Conservation (phyloP, 495 filamentous ascomycete species). For the Antarctomyces pellizariae region DNA sequence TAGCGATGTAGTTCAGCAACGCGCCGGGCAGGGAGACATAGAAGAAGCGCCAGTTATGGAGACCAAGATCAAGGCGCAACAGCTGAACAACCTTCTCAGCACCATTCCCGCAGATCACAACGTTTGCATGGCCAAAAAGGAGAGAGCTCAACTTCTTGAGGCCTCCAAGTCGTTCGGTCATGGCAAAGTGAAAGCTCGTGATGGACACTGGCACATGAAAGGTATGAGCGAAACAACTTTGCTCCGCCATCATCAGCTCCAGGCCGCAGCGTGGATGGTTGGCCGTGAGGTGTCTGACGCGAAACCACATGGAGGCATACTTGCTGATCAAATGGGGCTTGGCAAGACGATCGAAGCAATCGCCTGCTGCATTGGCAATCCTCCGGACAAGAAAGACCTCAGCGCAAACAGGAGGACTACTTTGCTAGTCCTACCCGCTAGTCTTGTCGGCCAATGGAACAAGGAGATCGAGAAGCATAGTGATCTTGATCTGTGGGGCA, state of each 20-base stretch:
- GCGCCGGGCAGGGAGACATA: slow-evolving; percentile 5
- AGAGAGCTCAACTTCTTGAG: slow-evolving; percentile 9
- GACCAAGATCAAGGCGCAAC: slow-evolving; percentile 5
- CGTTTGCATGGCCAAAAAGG: background rate
- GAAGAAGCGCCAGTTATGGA: slow-evolving; percentile 3
- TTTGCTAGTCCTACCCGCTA: slow-evolving; percentile 28
- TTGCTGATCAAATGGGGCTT: slow-evolving; percentile 38
- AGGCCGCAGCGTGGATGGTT: slow-evolving; percentile 33
- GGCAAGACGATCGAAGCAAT: slow-evolving; percentile 34
- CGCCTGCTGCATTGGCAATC: slow-evolving; percentile 26
- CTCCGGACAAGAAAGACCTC: slow-evolving; percentile 7
- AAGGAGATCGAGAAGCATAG: slow-evolving; percentile 20
- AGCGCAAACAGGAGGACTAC: slow-evolving; percentile 9
- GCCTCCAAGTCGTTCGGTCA: slow-evolving; percentile 20
- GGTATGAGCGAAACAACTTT: slow-evolving; percentile 24
- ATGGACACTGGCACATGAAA: slow-evolving; percentile 23
- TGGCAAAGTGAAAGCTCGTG: slow-evolving; percentile 12
- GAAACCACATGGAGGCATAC: slow-evolving; percentile 26
- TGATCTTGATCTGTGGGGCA: slow-evolving; percentile 4
- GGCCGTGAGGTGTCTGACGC: slow-evolving; percentile 21
- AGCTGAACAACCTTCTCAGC: slow-evolving; percentile 6
- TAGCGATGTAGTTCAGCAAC: slow-evolving; percentile 8
- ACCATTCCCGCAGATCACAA: slow-evolving; percentile 6
- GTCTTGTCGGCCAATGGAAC: slow-evolving; percentile 31
- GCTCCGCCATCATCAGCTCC: slow-evolving; percentile 25